Evolutionary conservation across 768 basidiomycete genomes (phyloP).

Genomic region (Cantharellus cinnabarinus): DNA sequence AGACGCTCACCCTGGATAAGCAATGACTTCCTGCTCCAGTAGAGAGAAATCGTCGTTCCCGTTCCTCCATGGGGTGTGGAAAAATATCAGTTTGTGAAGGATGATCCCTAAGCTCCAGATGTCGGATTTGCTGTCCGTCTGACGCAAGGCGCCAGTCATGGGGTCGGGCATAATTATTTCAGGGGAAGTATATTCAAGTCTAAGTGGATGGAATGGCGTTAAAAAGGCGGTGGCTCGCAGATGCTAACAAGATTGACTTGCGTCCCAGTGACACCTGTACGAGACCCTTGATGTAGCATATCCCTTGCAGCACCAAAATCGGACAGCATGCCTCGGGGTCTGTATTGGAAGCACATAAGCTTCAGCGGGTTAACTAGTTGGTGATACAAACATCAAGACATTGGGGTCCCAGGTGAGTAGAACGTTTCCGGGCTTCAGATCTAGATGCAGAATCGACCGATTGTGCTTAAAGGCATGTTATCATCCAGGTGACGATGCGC

Average conservation of each 20-base stretch:
- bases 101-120: conserved; percentile 99
- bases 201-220: conserved; percentile 13
- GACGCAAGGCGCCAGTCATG: conserved; percentile 38
- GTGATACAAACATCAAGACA: conserved; percentile 38
- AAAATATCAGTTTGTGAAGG: conserved; percentile 80
- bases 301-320: conserved; percentile 93
- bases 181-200: conserved; percentile 74
- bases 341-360: conserved; percentile 14
- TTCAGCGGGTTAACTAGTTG: not conserved
- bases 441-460: conserved; percentile 74
- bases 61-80: conserved; percentile 51
- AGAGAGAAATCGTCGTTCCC: conserved; percentile 46
- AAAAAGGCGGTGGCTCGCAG: not conserved
- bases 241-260: conserved; percentile 21
- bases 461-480: conserved; percentile 32
- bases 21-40: not conserved
- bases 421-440: conserved; percentile 88
- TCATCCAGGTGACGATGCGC: not conserved
- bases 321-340: conserved; percentile 84
- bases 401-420: conserved; percentile 83
- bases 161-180: conserved; percentile 52
- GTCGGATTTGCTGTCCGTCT: conserved; percentile 74
- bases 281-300: conserved; percentile 48
- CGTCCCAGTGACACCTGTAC: conserved; percentile 94
- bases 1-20: not conserved